Evolutionary conservation across 1,284 basidiomycete genomes (phyloP), one percentile per base, ranked within the genome.

Genomic region (Ustilago vetiveriae): DNA sequence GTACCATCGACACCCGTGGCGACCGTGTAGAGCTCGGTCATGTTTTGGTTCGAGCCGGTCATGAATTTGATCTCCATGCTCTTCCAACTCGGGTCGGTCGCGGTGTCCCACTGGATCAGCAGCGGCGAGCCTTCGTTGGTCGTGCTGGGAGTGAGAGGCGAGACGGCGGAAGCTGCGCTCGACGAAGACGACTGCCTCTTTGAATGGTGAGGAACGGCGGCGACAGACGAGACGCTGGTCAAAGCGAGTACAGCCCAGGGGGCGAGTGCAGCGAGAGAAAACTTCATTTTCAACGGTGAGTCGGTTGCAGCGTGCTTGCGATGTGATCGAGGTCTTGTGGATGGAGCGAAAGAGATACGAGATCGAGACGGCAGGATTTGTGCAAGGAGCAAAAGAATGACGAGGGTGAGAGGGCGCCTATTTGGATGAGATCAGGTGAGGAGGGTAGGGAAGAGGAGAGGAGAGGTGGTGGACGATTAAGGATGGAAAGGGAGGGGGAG

Each of bases 21-120:
- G 48, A 90, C 86, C 59, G 88, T 88, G 88, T 71, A 87, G 53
- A 92, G 76, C 72, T 86, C 86, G 45, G 87, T 82, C 90, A 93
- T 93, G 42, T 85, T 71, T 32, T 85, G 81, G 83, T 93, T 92
- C 72, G 85, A 81, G 6, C 91, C 91, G 0, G 89, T 89, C 90
- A 91, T 92, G 70, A 93, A 52, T 50, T 55, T 71, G 68, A 71
- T 66, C 60, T 71, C 68, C 68, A 71, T 71, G 86, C 81, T 91
- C 85, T 58, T 58, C 68, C 68, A 71, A 0, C 37, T 10, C 46
- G 32, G 17, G 47, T 52, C 66, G 22, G 53, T 58, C 36, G 68
- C 56, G 30, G 54, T 48, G 44, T 58, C 55, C 68, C 68, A 71
- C 44, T 71, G 63, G 19, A 71, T 71, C 47, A 55, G 16, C 21